These are phyloP conservation scores for Microsporum audouinii DNA, from an alignment of 2,329 filamentous ascomycete species.

Conservation along the genomic window DNA sequence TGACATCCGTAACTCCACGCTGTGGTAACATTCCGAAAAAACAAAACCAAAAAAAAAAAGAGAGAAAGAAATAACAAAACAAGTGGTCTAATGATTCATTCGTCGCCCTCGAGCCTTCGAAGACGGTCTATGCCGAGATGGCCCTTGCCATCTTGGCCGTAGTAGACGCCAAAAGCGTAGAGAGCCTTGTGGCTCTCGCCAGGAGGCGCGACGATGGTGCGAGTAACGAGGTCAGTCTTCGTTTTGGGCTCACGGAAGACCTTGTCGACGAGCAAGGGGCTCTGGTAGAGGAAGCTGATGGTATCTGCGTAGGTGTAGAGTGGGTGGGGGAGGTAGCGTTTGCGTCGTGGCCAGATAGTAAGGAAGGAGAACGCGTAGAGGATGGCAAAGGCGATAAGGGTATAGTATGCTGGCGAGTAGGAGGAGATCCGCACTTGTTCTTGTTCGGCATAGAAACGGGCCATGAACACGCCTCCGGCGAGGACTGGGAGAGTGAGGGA, in stretches of 20 bases:
- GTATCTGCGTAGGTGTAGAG: constrained; percentile 64
- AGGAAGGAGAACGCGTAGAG: constrained; percentile 57
- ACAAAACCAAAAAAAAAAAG: not conserved
- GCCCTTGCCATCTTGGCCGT: constrained; percentile 48
- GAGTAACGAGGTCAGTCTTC: constrained; percentile 56
- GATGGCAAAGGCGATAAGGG: constrained; percentile 59
- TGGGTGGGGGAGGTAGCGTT: constrained; percentile 58
- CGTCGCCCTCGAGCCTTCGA: constrained; percentile 30
- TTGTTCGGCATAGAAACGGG: constrained; percentile 42
- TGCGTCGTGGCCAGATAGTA: constrained; percentile 50
- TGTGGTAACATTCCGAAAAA: not conserved
- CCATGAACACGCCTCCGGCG: constrained; percentile 51
- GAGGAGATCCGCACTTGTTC: constrained; percentile 52
- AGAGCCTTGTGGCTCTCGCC: constrained; percentile 29
- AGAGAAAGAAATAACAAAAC: too few species aligned
- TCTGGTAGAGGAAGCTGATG: constrained; percentile 64
- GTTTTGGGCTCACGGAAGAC: constrained; percentile 58
- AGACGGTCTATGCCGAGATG: constrained; percentile 50
- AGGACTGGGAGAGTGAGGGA: constrained; percentile 47
- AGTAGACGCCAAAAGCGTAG: constrained; percentile 48
- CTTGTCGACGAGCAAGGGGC: constrained; percentile 58
- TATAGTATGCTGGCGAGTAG: constrained; percentile 59
- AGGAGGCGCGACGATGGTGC: constrained; percentile 48
- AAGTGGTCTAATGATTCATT: constrained; percentile 18
- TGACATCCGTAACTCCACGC: not conserved